Evolutionary conservation across 257 asterid species (phyloP).

Genomic region (Primulina tabacum): DNA sequence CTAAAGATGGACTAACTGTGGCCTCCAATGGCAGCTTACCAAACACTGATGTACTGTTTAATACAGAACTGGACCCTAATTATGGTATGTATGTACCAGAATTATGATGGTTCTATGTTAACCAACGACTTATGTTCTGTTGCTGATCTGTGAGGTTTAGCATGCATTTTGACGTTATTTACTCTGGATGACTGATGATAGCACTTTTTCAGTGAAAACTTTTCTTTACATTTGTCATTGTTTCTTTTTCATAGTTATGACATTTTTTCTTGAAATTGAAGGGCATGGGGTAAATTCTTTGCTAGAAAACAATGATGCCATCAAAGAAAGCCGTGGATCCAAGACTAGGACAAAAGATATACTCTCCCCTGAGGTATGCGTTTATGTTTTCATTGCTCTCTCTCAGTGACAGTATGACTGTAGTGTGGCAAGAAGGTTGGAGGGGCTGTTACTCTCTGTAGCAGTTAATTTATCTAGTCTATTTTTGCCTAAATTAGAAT

Average conservation of each 20-base stretch:
- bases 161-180: neutral
- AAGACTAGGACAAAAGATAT: conserved; percentile 45
- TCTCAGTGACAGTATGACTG: neutral
- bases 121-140: neutral
- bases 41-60: conserved; percentile 37
- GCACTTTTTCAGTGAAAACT: neutral
- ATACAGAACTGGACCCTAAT: conserved; percentile 41
- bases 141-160: conserved; percentile 14
- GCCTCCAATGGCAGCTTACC: conserved; percentile 47
- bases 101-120: conserved; percentile 13
- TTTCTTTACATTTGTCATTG: neutral
- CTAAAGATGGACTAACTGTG: conserved; percentile 44
- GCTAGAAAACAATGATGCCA: conserved; percentile 45
- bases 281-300: conserved; percentile 47
- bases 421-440: neutral
- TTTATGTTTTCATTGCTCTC: neutral
- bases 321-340: conserved; percentile 42
- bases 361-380: conserved; percentile 56
- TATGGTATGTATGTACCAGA: conserved; percentile 42
- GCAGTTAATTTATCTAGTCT: neutral
- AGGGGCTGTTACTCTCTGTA: neutral
- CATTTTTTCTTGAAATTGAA: conserved; percentile 33
- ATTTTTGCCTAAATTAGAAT: neutral
- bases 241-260: conserved; percentile 21
- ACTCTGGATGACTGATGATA: conserved; percentile 7